phyloP scores from a whole-genome alignment of 1,284 basidiomycete genomes.

The Gymnopus androsaceus region DNA sequence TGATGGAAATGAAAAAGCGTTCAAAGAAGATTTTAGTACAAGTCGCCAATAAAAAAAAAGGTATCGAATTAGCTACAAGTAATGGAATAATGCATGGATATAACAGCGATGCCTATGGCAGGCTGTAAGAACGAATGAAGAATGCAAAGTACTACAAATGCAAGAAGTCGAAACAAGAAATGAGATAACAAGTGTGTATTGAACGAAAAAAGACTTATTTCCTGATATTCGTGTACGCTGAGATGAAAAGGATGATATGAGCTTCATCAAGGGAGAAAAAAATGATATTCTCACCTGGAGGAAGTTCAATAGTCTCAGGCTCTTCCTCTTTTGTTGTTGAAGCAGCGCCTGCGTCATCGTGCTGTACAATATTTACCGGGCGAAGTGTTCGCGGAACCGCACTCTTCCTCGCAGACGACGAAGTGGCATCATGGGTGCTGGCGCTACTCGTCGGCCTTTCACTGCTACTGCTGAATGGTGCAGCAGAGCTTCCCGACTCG shows the following conservation, averaged over 20 bases:
- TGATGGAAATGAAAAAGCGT: no score
- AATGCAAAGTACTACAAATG: no score
- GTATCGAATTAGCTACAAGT: no score
- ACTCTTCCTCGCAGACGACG: slow-evolving; percentile 41
- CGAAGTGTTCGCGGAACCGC: slow-evolving; percentile 49
- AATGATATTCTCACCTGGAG: no score
- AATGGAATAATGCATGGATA: no score
- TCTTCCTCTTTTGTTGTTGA: slow-evolving; percentile 40
- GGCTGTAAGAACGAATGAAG: no score
- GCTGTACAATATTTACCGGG: slow-evolving; percentile 77
- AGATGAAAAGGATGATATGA: no score
- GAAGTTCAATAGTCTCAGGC: slow-evolving; percentile 74
- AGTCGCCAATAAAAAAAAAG: no score
- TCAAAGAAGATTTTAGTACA: no score
- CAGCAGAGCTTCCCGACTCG: no score
- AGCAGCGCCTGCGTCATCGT: slow-evolving; percentile 74
- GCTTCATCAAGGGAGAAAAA: no score
- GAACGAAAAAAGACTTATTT: slow-evolving; percentile 12
- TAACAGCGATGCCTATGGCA: no score
- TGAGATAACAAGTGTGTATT: not conserved
- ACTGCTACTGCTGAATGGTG: slow-evolving; percentile 18
- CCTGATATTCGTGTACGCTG: slow-evolving; percentile 70
- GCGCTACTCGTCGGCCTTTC: slow-evolving; percentile 31
- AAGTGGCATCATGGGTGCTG: slow-evolving; percentile 40
- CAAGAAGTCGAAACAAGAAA: not conserved